Conservation (phyloP, 2,329 filamentous ascomycete species). For the Exophiala xenobiotica region DNA sequence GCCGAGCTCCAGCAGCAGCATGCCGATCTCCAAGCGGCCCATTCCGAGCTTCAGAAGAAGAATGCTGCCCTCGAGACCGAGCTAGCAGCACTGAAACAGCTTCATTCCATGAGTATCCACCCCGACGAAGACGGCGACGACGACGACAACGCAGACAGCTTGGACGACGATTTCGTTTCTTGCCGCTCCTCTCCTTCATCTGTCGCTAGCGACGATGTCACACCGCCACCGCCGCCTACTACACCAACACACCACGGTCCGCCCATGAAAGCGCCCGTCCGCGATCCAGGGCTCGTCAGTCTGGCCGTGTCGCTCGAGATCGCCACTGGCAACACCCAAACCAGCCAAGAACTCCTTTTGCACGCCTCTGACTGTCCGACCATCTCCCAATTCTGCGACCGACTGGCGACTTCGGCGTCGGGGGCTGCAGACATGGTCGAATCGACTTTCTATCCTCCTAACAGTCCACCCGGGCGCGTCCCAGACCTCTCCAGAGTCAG, state of each 20-base stretch:
- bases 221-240: not conserved
- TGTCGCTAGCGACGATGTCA: too few species aligned
- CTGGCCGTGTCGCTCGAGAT: not conserved
- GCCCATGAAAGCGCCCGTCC: not conserved
- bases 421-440: not conserved
- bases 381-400: not conserved
- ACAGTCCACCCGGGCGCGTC: not conserved
- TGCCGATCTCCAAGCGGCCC: too few species aligned
- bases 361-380: not conserved
- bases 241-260: not conserved
- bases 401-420: not conserved
- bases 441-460: conserved; percentile 1
- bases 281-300: not conserved
- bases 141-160: too few species aligned
- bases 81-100: too few species aligned
- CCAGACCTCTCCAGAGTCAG: conserved; percentile 4
- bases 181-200: too few species aligned
- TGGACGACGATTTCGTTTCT: too few species aligned
- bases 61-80: too few species aligned
- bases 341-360: not conserved
- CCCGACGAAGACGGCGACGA: too few species aligned
- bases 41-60: too few species aligned
- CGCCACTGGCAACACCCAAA: not conserved
- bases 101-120: too few species aligned
- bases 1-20: too few species aligned